These are phyloP conservation scores for Pneumocystis wakefieldiae DNA, from an alignment of 1,139 yeast species.

Conservation along the genomic window DNA sequence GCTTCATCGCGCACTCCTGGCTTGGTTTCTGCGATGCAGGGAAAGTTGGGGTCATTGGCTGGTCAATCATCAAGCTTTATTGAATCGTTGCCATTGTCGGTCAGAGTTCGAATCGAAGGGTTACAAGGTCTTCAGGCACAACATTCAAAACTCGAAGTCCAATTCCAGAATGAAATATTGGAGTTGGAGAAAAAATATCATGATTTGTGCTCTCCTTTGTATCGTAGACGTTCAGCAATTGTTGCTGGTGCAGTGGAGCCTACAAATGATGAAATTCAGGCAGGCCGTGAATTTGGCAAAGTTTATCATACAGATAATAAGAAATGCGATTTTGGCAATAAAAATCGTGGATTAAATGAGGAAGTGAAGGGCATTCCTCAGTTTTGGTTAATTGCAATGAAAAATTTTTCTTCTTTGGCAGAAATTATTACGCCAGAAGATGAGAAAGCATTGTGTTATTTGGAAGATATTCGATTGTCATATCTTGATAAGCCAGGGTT, in stretches of 20 bases:
- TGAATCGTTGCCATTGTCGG: conserved; percentile 53
- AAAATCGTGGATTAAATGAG: conserved; percentile 34
- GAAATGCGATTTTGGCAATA: conserved; percentile 23
- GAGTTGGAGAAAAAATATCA: conserved; percentile 73
- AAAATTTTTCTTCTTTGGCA: conserved; percentile 65
- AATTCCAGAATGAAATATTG: conserved; percentile 78
- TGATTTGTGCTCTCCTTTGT: conserved; percentile 61
- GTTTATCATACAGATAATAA: conserved; percentile 14
- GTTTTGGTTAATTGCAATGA: conserved; percentile 93
- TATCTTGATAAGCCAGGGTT: conserved; percentile 85
- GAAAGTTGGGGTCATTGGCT: conserved; percentile 67
- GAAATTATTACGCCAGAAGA: conserved; percentile 86
- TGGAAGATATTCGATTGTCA: conserved; percentile 62
- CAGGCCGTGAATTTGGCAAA: conserved; percentile 37
- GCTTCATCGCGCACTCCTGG: conserved; percentile 61
- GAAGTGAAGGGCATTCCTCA: conserved; percentile 66
- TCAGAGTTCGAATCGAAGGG: conserved; percentile 66
- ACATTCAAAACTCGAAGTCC: conserved; percentile 72
- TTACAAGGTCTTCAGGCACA: conserved; percentile 72
- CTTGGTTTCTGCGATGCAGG: conserved; percentile 73
- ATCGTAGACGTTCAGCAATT: conserved; percentile 56
- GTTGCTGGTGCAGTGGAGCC: conserved; percentile 67
- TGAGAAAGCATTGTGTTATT: conserved; percentile 58
- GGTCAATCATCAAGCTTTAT: conserved; percentile 84
- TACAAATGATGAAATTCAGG: conserved; percentile 56